Conservation (phyloP, 176 grass and related monocot species). For the Guadua angustifolia region DNA sequence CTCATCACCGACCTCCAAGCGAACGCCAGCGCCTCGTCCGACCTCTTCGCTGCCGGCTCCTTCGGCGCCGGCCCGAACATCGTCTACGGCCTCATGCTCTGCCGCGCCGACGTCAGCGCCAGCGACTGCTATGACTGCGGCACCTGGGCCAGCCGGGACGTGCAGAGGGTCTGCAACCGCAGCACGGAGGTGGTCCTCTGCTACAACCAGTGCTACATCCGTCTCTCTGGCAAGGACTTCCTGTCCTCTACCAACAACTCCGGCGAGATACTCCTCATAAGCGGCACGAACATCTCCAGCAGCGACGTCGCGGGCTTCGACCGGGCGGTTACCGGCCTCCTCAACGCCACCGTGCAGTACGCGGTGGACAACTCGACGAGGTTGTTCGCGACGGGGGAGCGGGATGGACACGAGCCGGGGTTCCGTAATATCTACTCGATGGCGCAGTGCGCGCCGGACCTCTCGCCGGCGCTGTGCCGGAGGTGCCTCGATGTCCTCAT, state of each 20-base stretch:
- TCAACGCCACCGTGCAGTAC: background rate
- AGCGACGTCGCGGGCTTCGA: background rate
- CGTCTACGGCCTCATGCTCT: slow-evolving; percentile 55
- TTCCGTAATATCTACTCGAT: background rate
- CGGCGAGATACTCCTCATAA: background rate
- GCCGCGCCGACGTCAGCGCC: slow-evolving; percentile 51
- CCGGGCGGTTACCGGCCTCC: background rate
- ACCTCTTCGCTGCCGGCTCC: slow-evolving; percentile 35
- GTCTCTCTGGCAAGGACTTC: slow-evolving; percentile 49
- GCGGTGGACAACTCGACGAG: slow-evolving; percentile 11
- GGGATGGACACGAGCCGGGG: background rate
- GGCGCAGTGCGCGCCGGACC: slow-evolving; percentile 32
- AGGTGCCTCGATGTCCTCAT: slow-evolving; percentile 19
- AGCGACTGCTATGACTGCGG: slow-evolving; percentile 53
- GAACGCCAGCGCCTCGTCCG: background rate
- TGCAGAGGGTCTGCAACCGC: slow-evolving; percentile 27
- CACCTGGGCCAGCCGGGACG: background rate
- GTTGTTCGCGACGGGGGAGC: background rate
- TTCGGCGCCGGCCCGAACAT: background rate
- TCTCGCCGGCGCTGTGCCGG: slow-evolving; percentile 5
- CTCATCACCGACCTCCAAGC: slow-evolving; percentile 7
- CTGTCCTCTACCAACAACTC: slow-evolving; percentile 40
- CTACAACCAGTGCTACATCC: slow-evolving; percentile 60
- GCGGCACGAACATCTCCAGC: background rate
- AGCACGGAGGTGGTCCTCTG: slow-evolving; percentile 31